Base-by-base conservation (phyloP, 75 land plant genomes). In the Adiantum capillusveneris region DNA sequence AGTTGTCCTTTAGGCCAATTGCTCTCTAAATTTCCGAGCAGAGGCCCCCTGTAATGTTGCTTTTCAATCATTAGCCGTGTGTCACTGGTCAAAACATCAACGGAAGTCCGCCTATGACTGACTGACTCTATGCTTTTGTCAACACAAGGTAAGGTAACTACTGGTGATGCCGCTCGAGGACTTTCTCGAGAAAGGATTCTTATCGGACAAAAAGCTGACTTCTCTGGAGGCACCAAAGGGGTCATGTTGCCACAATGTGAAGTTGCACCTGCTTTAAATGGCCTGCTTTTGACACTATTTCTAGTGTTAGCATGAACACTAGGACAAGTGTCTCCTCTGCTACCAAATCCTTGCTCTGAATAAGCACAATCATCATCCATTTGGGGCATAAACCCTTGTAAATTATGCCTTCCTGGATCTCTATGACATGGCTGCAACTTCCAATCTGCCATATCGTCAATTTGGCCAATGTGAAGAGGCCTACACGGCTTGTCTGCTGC, bases 291-390 rank as follows among this genome's bases (percentile, higher is more conserved):
- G 21, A 7, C 14, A 7, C 2, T 17, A 20, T 20, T 20, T 20
- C 14, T 46, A 17, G 43, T 31, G 3, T 58, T 53, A 37, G 64
- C n/a, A 25, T 70, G 72, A 27, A 63, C 17, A 29, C 50, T 54
- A 7, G 67, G 72, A 42, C 72, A 70, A 41, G 39, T 30, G 19
- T 70, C 72, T 12, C 72, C 72, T 19, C 72, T 54, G 66, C 66
- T 70, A 30, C 72, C 63, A 63, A 63, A 70, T 39, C 67, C 66
- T 57, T 70, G 67, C 7, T 45, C 25, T 55, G 41, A 63, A 30
- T 63, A 70, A 17, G 67, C 26, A 54, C 72, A 70, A 21, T 66
- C n/a, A 48, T 18, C 25, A 37, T 18, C 14, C 46, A 26, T 18
- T 29, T 39, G 29, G n/a, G 54, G 67, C 57, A 43, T 0, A n/a